Base-by-base conservation (phyloP, 495 filamentous ascomycete genomes). In the Echria macrotheca region DNA sequence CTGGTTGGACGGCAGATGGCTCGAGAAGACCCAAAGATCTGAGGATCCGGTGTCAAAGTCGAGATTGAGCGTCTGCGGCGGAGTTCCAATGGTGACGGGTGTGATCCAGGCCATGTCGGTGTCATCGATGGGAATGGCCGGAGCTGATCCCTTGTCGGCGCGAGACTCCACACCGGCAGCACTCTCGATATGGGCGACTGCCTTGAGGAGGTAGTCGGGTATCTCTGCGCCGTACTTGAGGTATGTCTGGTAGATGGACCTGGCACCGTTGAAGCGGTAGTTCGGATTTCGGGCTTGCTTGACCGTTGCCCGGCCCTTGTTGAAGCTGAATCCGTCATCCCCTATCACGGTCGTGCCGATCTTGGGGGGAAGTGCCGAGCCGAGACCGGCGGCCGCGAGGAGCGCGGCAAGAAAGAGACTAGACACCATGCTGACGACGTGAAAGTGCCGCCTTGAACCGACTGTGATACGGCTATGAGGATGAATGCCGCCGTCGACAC, bases 31-130 rank as follows among this genome's bases (percentile, higher is more conserved):
- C 69, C 69, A 89, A 72, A 91, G 79, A 67, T 91, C 86, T 19
- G 85, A 81, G 22, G 82, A 86, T 8, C 86, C 86, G 32, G 86
- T 88, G 60, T 91, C 86, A 57, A 89, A 77, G 61, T 88, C 83
- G 49, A 90, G 63, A 56, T 81, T 75, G 52, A 89, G 61, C 8
- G 74, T 81, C 42, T 81, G 78, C 11, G 72, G 70, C 0, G 70
- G 70, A 0, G 69, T 71, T 52, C 86, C 86, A 53, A 89, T 70
- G 6, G 64, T 70, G 49, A 89, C 85, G 21, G 84, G 84, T 25
- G 76, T 79, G 40, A 89, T 58, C 57, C 87, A 91, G 64, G 84
- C 78, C 10, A 60, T 52, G 59, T 89, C 86, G 52, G 74, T 69
- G n/a, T 64, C 42, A 59, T 80, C 70, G 2, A 64, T 58, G 42